These are phyloP conservation scores for Neonectria magnoliae DNA, from an alignment of 2,329 filamentous ascomycete species.

Conservation along the genomic window DNA sequence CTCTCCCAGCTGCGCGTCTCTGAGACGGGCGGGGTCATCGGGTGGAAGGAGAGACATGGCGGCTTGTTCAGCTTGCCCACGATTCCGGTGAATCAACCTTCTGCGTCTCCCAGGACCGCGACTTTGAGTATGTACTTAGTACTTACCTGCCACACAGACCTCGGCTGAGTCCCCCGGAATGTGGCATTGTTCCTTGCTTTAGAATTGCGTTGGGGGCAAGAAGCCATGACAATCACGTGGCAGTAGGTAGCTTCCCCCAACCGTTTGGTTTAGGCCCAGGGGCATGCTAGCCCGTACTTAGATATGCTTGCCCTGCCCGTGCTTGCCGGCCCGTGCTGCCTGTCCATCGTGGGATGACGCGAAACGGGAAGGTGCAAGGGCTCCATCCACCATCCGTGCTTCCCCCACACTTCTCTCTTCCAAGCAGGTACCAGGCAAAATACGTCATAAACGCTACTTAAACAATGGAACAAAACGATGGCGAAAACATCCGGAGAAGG, in stretches of 20 bases:
- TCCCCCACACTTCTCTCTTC: not conserved
- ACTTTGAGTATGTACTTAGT: not conserved
- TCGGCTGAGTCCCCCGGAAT: not conserved
- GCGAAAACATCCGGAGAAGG: not conserved
- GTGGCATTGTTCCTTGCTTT: not conserved
- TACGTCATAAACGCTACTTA: not conserved
- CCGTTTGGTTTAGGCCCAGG: conserved; percentile 19
- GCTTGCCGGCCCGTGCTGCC: not conserved
- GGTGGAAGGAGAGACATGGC: conserved; percentile 17
- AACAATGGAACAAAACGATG: not conserved
- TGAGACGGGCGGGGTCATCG: conserved; percentile 1
- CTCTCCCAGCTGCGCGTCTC: not conserved
- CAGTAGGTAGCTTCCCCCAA: conserved; percentile 21
- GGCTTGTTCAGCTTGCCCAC: not conserved
- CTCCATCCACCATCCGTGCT: not conserved
- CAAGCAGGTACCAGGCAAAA: not conserved
- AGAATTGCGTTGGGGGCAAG: conserved; percentile 31
- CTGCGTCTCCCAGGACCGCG: not conserved
- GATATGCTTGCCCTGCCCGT: not conserved
- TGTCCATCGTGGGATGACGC: not conserved
- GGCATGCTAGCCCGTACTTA: too few species aligned
- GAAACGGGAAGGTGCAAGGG: not conserved
- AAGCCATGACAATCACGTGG: conserved; percentile 30
- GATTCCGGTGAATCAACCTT: not conserved
- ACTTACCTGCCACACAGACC: not conserved